Evolutionary conservation across 2,329 filamentous ascomycete genomes (phyloP).

Genomic region (Venturiaceae sp.): DNA sequence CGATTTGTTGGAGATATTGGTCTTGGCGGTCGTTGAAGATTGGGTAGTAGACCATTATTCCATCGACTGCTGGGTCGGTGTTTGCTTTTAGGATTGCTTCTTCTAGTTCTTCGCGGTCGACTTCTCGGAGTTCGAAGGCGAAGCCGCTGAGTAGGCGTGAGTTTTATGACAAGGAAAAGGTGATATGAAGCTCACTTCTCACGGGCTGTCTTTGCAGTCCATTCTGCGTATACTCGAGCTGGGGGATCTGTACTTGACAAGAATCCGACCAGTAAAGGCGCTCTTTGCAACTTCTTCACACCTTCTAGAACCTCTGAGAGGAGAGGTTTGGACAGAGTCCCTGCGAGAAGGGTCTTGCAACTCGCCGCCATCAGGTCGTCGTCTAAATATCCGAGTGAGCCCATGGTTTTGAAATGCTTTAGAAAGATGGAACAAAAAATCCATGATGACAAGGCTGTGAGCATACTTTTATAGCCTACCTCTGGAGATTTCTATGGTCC

Average conservation of each 20-base stretch:
- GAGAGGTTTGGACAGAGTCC: slow-evolving; percentile 74
- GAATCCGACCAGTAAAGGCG: slow-evolving; percentile 81
- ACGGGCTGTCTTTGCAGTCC: slow-evolving; percentile 91
- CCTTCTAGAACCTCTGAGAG: slow-evolving; percentile 69
- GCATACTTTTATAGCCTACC: not conserved
- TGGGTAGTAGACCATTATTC: slow-evolving; percentile 96
- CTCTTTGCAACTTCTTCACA: slow-evolving; percentile 58
- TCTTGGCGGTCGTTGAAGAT: slow-evolving; percentile 90
- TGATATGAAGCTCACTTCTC: slow-evolving; percentile 66
- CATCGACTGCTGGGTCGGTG: slow-evolving; percentile 64
- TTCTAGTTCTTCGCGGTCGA: slow-evolving; percentile 83
- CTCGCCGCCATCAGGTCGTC: slow-evolving; percentile 28
- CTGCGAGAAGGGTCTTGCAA: slow-evolving; percentile 90
- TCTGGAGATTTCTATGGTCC: not conserved
- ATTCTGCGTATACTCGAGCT: slow-evolving; percentile 88
- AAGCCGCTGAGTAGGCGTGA: slow-evolving; percentile 49
- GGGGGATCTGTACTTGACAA: slow-evolving; percentile 87
- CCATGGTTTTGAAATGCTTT: not conserved
- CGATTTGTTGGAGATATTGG: slow-evolving; percentile 91
- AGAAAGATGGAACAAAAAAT: not conserved
- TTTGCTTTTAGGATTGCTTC: slow-evolving; percentile 82
- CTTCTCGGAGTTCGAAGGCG: slow-evolving; percentile 72
- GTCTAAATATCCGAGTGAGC: not conserved
- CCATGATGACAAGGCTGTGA: not conserved
- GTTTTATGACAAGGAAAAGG: slow-evolving; percentile 2